These are phyloP conservation scores for Kokia cookei DNA, from an alignment of 441 rosid species.

Conservation along the genomic window DNA sequence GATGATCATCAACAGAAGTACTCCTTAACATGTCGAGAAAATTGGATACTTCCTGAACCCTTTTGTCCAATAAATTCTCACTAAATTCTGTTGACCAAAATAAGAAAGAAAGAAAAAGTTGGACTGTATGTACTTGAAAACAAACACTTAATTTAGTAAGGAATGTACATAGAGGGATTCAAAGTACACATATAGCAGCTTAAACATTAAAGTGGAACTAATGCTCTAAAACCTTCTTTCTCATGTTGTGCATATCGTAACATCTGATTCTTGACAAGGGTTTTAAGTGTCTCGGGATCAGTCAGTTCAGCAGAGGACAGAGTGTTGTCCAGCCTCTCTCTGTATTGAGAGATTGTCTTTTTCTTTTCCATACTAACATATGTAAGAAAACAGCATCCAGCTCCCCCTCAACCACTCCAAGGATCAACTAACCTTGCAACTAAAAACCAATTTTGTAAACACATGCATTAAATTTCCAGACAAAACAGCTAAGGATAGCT, in stretches of 20 bases:
- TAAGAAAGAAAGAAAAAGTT: background rate
- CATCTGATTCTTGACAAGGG: constrained; percentile 61
- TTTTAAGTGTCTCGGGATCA: constrained; percentile 40
- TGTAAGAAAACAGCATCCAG: constrained; percentile 12
- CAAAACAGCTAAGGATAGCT: background rate
- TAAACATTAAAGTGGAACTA: background rate
- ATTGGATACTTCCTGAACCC: constrained; percentile 49
- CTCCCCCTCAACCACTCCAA: background rate
- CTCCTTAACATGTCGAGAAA: constrained; percentile 90
- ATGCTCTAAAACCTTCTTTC: constrained; percentile 39
- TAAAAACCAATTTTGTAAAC: background rate
- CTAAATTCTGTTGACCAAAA: constrained; percentile 40
- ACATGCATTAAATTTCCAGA: background rate
- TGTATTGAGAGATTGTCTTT: constrained; percentile 44
- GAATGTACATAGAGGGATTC: background rate
- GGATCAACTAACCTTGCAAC: background rate
- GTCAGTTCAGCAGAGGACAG: constrained; percentile 69
- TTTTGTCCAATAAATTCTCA: constrained; percentile 49
- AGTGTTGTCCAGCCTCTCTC: constrained; percentile 73
- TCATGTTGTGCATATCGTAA: constrained; percentile 27
- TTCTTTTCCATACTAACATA: constrained; percentile 49
- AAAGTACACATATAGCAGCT: background rate
- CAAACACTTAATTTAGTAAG: background rate
- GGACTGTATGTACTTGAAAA: background rate
- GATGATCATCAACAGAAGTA: constrained; percentile 46